Percentiles rank a stretch among this genome's conserved stretches.
These are phyloP conservation scores for Suillus weaverae DNA, from an alignment of 768 basidiomycete genomes.

Conservation along the genomic window DNA sequence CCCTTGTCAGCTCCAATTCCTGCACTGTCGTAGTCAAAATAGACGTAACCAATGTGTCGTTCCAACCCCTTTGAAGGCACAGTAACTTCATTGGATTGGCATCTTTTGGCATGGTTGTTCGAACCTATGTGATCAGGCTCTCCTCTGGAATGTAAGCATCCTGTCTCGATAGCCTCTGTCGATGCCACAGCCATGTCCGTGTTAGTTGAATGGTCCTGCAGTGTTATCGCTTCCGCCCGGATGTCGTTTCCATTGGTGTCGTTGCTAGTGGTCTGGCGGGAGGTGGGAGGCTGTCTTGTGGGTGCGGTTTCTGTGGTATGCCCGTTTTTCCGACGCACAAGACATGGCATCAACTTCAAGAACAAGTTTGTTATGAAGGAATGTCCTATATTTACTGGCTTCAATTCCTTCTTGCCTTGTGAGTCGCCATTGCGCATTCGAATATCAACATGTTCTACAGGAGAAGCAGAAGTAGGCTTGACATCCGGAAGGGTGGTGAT, in stretches of 20 bases:
- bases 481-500: not conserved
- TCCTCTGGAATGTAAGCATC: not conserved
- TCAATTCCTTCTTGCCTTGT: not conserved
- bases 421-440: not conserved
- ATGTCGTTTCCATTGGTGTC: not conserved
- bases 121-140: not conserved
- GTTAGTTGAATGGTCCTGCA: not conserved
- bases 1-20: constrained; percentile 1
- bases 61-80: not conserved
- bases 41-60: constrained; percentile 4
- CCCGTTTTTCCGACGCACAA: not conserved
- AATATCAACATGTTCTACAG: not conserved
- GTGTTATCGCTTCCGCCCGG: not conserved
- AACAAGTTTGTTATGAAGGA: not conserved
- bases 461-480: not conserved
- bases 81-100: not conserved
- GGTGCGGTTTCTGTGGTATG: not conserved
- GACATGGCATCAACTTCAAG: not conserved
- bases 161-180: not conserved
- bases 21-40: constrained; percentile 3
- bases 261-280: not conserved
- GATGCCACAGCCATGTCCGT: not conserved
- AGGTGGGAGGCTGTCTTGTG: not conserved
- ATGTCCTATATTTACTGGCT: not conserved
- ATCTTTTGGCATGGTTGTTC: too few relatives aligned